Evolutionary conservation across 2,329 filamentous ascomycete species (phyloP).

Genomic region (Monilinia polystroma): DNA sequence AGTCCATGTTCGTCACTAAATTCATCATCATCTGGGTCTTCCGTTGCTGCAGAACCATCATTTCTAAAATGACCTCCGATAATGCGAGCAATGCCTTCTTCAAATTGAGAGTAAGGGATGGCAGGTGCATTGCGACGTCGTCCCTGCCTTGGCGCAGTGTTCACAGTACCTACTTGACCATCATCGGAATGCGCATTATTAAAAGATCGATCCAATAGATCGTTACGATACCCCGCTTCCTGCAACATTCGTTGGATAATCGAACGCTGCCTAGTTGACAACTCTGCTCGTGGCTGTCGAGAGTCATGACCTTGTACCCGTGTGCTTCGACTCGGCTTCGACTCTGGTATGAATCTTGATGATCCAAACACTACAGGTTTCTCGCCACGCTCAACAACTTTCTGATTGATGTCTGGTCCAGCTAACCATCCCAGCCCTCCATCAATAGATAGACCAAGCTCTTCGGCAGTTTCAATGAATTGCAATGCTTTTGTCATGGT

Average conservation of each 20-base stretch:
- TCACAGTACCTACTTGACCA: slow-evolving; percentile 25
- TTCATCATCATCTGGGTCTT: background rate
- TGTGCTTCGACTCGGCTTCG: slow-evolving; percentile 16
- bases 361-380: slow-evolving; percentile 49
- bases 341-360: slow-evolving; percentile 42
- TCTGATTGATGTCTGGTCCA: slow-evolving; percentile 57
- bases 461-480: slow-evolving; percentile 54
- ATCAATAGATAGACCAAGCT: slow-evolving; percentile 67
- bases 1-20: background rate
- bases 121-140: background rate
- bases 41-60: background rate
- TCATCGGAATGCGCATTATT: slow-evolving; percentile 1
- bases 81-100: slow-evolving; percentile 7
- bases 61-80: background rate
- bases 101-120: slow-evolving; percentile 5
- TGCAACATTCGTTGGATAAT: slow-evolving; percentile 31
- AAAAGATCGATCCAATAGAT: slow-evolving; percentile 24
- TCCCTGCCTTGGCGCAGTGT: background rate
- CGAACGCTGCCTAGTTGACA: background rate
- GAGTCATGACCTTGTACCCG: too few species aligned
- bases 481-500: slow-evolving; percentile 61
- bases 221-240: slow-evolving; percentile 35
- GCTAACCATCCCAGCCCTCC: slow-evolving; percentile 66
- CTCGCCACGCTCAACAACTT: slow-evolving; percentile 44
- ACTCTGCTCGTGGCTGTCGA: background rate